Conservation (phyloP, 192 early-diverging fungal genomes). For the Phycomyces blakesleeanus region DNA sequence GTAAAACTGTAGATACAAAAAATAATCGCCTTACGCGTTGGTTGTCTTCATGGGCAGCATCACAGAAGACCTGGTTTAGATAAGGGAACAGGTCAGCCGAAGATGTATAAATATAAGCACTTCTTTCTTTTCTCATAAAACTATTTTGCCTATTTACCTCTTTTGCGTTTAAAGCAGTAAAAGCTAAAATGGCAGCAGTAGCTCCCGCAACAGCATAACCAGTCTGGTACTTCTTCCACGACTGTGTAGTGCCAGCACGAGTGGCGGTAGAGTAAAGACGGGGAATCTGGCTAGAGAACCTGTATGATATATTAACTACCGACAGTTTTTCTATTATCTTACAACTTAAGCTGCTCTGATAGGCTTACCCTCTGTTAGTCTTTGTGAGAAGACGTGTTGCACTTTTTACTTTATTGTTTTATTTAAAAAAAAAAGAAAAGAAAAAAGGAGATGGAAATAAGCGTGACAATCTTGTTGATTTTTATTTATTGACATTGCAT, state of each 20-base stretch:
- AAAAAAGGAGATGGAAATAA: too few relatives aligned
- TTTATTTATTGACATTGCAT: too few relatives aligned
- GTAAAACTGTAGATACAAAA: not conserved
- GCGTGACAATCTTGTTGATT: too few relatives aligned
- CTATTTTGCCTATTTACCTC: not conserved
- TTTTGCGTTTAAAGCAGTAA: constrained; percentile 6
- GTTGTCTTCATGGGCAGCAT: constrained; percentile 27
- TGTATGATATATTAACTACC: not conserved
- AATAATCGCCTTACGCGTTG: constrained; percentile 22
- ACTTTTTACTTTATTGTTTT: too few relatives aligned
- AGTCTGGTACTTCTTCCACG: not conserved
- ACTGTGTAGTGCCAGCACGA: not conserved
- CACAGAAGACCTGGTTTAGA: constrained; percentile 16
- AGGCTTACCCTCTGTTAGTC: not conserved
- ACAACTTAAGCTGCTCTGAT: not conserved
- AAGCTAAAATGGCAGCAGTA: constrained; percentile 8
- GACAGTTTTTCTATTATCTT: not conserved
- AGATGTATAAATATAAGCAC: not conserved
- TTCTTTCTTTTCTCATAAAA: not conserved
- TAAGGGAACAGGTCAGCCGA: not conserved
- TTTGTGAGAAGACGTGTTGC: too few relatives aligned
- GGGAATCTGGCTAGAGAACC: not conserved
- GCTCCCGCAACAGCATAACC: not conserved
- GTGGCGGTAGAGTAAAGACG: constrained; percentile 18
- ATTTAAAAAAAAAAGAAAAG: too few relatives aligned